Evolutionary conservation across 805 yeast species (phyloP).

Genomic region (Yarrowia deformans): DNA sequence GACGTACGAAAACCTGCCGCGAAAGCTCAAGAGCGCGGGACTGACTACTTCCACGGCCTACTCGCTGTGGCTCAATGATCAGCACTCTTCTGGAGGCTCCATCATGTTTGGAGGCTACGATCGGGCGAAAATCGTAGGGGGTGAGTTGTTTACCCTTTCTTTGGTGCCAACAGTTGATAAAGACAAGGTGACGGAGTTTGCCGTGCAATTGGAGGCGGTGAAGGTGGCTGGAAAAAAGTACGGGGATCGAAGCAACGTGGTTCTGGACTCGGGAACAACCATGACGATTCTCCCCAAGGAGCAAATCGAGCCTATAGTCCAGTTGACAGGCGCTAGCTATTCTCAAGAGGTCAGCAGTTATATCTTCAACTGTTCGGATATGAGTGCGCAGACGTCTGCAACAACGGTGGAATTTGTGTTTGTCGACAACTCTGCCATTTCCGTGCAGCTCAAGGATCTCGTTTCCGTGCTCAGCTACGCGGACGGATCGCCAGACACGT

Average conservation of each 20-base stretch:
- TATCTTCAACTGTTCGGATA: slow-evolving; percentile 34
- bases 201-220: slow-evolving; percentile 25
- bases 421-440: slow-evolving; percentile 82
- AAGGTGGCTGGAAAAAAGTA: slow-evolving; percentile 15
- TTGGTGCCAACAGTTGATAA: slow-evolving; percentile 49
- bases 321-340: slow-evolving; percentile 69
- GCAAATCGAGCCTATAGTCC: slow-evolving; percentile 43
- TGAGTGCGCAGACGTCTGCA: not conserved
- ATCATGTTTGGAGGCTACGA: slow-evolving; percentile 46
- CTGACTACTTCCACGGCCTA: slow-evolving; percentile 53
- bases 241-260: slow-evolving; percentile 4
- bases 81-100: slow-evolving; percentile 43
- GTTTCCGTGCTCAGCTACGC: slow-evolving; percentile 42
- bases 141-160: slow-evolving; percentile 48
- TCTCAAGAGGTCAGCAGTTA: slow-evolving; percentile 52
- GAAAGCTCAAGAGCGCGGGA: slow-evolving; percentile 52
- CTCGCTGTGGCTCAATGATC: slow-evolving; percentile 54
- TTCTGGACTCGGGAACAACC: slow-evolving; percentile 64
- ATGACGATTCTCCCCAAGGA: slow-evolving; percentile 55
- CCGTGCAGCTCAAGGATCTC: slow-evolving; percentile 80
- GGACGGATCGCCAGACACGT: slow-evolving; percentile 13
- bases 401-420: slow-evolving; percentile 75
- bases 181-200: slow-evolving; percentile 3
- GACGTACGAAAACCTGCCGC: slow-evolving; percentile 49
- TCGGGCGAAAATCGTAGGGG: slow-evolving; percentile 39